Percentiles rank a stretch among this genome's conserved stretches.
These are phyloP conservation scores for Trichophyton rubrum DNA, from an alignment of 2,329 filamentous ascomycete species.

Conservation along the genomic window DNA sequence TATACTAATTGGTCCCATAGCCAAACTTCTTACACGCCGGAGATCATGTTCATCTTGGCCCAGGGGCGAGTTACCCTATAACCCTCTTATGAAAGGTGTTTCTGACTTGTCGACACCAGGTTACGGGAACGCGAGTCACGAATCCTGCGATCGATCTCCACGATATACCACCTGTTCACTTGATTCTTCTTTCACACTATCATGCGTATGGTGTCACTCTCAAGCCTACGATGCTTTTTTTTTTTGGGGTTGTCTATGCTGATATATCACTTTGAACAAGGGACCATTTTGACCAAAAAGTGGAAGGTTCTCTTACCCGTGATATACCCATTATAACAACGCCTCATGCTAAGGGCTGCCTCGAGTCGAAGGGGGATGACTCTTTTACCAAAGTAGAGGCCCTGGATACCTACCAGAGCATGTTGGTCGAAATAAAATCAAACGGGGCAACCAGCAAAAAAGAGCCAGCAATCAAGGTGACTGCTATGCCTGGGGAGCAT, in stretches of 20 bases:
- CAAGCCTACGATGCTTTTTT: background rate
- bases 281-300: slow-evolving; percentile 44
- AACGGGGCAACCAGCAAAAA: slow-evolving; percentile 10
- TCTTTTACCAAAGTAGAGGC: slow-evolving; percentile 44
- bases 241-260: background rate
- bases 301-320: slow-evolving; percentile 40
- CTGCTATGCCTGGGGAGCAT: slow-evolving; percentile 54
- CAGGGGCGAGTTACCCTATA: slow-evolving; percentile 36
- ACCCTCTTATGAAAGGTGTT: background rate
- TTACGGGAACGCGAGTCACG: slow-evolving; percentile 39
- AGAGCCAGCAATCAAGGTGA: slow-evolving; percentile 42
- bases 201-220: slow-evolving; percentile 34
- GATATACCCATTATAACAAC: slow-evolving; percentile 52
- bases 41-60: slow-evolving; percentile 54
- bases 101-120: background rate
- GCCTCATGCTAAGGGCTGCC: slow-evolving; percentile 44
- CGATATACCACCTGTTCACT: slow-evolving; percentile 47
- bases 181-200: slow-evolving; percentile 51
- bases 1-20: slow-evolving; percentile 16
- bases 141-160: slow-evolving; percentile 50
- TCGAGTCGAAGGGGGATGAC: slow-evolving; percentile 32
- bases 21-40: slow-evolving; percentile 55
- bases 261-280: slow-evolving; percentile 9
- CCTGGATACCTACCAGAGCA: slow-evolving; percentile 44
- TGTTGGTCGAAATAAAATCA: slow-evolving; percentile 33